Evolutionary conservation across 1,139 yeast species (phyloP).

Genomic region (Diutina sp.): DNA sequence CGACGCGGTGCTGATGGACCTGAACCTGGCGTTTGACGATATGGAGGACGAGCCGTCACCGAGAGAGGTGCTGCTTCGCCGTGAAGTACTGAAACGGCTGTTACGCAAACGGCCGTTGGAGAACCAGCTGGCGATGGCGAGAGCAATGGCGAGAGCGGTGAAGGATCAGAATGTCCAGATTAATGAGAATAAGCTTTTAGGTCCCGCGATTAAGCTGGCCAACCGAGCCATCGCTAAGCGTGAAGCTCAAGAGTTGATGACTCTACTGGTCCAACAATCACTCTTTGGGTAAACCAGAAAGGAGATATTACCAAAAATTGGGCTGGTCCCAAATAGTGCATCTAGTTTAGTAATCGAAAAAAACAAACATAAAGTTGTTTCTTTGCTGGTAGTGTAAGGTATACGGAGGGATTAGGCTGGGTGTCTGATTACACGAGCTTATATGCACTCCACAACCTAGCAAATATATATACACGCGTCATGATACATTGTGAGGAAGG

Average conservation of each 20-base stretch:
- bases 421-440: too few relatives aligned
- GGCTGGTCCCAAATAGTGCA: not conserved
- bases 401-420: too few relatives aligned
- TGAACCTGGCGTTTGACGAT: constrained; percentile 10
- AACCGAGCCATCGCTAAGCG: not conserved
- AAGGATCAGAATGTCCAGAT: not conserved
- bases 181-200: not conserved
- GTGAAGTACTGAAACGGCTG: not conserved
- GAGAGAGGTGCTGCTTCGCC: not conserved
- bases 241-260: not conserved
- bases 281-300: not conserved
- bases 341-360: too few relatives aligned
- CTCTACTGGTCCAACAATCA: not conserved
- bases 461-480: too few relatives aligned
- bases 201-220: not conserved
- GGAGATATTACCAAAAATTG: too few relatives aligned
- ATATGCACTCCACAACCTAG: too few relatives aligned
- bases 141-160: not conserved
- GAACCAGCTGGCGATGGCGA: not conserved
- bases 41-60: constrained; percentile 13
- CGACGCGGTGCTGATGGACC: constrained; percentile 6
- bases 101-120: not conserved
- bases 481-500: too few relatives aligned
- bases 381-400: too few relatives aligned
- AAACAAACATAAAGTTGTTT: too few relatives aligned